Conservation (phyloP, 257 asterid genomes). For the Paulownia fortunei region DNA sequence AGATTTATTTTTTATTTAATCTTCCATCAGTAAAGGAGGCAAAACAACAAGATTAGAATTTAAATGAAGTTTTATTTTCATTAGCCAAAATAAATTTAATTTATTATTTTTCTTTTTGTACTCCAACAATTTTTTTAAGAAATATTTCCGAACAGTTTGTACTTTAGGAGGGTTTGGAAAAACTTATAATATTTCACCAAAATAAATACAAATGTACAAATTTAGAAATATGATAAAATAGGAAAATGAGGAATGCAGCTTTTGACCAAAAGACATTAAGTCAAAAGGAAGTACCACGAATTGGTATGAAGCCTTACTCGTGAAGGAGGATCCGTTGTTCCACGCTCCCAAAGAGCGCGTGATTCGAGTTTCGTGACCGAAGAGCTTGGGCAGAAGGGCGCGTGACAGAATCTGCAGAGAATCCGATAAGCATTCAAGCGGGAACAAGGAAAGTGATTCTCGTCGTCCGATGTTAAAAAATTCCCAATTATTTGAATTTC, state of each 20-base stretch:
- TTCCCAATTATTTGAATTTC: no score
- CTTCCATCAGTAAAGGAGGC: no score
- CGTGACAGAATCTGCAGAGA: constrained; percentile 61
- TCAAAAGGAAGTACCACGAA: constrained; percentile 18
- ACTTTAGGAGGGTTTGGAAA: no score
- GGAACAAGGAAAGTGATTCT: constrained; percentile 38
- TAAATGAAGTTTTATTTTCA: no score
- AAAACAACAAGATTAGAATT: no score
- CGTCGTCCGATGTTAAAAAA: constrained; percentile 42
- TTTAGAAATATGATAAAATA: neutral
- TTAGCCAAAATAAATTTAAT: no score
- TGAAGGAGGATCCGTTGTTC: neutral
- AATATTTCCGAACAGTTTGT: no score
- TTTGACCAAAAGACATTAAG: constrained; percentile 24
- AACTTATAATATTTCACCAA: no score
- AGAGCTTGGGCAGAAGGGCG: constrained; percentile 33
- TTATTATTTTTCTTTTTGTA: no score
- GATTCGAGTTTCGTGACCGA: neutral
- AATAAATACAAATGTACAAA: neutral
- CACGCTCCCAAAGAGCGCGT: constrained; percentile 33
- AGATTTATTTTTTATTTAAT: no score
- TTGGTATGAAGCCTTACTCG: neutral
- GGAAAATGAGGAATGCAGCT: neutral
- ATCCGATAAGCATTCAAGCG: constrained; percentile 33
- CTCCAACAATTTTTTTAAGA: no score